Evolutionary conservation across 2,329 filamentous ascomycete genomes (phyloP).

Genomic region (Lasiodiplodia citricola): DNA sequence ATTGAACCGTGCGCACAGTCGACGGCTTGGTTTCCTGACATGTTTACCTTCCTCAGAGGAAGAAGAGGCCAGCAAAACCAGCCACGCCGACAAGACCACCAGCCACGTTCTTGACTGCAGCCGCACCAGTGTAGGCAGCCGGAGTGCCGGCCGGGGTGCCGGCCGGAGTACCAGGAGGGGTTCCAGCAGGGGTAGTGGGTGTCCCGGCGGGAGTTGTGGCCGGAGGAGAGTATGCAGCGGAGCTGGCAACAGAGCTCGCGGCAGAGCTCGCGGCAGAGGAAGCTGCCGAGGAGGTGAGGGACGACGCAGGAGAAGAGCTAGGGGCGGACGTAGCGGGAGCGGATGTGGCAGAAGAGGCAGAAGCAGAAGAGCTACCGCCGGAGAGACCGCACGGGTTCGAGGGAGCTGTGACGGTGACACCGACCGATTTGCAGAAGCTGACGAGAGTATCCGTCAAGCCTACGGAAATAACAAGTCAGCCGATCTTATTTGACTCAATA

Average conservation of each 20-base stretch:
- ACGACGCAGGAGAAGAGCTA: not conserved
- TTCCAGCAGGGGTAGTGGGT: not conserved
- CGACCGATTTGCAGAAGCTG: constrained; percentile 20
- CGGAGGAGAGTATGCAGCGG: not conserved
- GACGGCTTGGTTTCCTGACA: not conserved
- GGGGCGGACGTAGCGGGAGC: not conserved
- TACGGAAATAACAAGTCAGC: not conserved
- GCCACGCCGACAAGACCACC: constrained; percentile 37
- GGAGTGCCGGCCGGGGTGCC: constrained; percentile 28
- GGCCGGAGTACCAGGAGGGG: constrained; percentile 20
- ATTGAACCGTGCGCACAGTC: not conserved
- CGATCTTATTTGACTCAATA: too few species aligned
- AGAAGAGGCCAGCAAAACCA: constrained; percentile 31
- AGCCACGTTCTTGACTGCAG: constrained; percentile 31
- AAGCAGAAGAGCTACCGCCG: constrained; percentile 2
- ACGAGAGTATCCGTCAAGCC: constrained; percentile 12
- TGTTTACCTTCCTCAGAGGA: not conserved
- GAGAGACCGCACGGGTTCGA: constrained; percentile 16
- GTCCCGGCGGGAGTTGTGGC: not conserved
- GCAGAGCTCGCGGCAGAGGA: not conserved
- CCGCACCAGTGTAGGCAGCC: constrained; percentile 38
- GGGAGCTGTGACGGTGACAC: constrained; percentile 16
- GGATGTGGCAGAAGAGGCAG: not conserved
- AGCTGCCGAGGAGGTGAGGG: not conserved
- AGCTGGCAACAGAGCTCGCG: not conserved